A percentile compares a stretch with the other conserved stretches of the same genome.
These are phyloP conservation scores for Penicillium steckii DNA, from an alignment of 495 filamentous ascomycete genomes.

Conservation along the genomic window DNA sequence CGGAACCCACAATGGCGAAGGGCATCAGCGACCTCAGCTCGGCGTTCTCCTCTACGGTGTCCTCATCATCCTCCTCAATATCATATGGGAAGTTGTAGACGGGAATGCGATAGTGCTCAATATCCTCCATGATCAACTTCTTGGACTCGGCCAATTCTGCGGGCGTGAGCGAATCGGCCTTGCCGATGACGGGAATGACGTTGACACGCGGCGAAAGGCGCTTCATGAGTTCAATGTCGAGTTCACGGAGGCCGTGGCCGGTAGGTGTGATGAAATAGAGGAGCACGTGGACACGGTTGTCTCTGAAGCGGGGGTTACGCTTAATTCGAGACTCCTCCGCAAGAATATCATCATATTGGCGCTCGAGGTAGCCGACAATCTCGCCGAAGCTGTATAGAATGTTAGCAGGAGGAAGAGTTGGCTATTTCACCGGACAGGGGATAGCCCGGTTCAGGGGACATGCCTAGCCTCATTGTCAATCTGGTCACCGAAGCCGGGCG, in stretches of 20 bases:
- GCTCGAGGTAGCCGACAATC: constrained; percentile 95
- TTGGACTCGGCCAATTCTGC: constrained; percentile 97
- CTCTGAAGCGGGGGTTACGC: constrained; percentile 98
- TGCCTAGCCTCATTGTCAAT: constrained; percentile 99
- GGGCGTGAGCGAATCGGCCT: constrained; percentile 95
- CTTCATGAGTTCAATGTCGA: constrained; percentile 99
- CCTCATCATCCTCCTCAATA: constrained; percentile 98
- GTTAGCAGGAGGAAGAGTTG: constrained; percentile 23
- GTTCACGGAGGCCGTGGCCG: constrained; percentile 95
- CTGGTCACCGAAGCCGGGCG: constrained; percentile 96
- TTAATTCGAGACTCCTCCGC: constrained; percentile 99
- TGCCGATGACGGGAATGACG: constrained; percentile 98
- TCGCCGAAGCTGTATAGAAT: constrained; percentile 73
- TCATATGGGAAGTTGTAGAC: constrained; percentile 99
- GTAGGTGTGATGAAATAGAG: constrained; percentile 99
- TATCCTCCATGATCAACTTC: constrained; percentile 99
- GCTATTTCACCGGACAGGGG: neutral
- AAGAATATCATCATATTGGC: constrained; percentile 98
- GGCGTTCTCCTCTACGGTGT: constrained; percentile 98
- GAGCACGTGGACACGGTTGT: constrained; percentile 96
- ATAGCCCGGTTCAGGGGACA: constrained; percentile 17
- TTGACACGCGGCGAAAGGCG: constrained; percentile 97
- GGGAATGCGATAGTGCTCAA: constrained; percentile 98
- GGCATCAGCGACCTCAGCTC: constrained; percentile 97
- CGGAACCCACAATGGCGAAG: constrained; percentile 96